Conservation (phyloP, 306 rosid genomes). For the Acacia crassicarpa region DNA sequence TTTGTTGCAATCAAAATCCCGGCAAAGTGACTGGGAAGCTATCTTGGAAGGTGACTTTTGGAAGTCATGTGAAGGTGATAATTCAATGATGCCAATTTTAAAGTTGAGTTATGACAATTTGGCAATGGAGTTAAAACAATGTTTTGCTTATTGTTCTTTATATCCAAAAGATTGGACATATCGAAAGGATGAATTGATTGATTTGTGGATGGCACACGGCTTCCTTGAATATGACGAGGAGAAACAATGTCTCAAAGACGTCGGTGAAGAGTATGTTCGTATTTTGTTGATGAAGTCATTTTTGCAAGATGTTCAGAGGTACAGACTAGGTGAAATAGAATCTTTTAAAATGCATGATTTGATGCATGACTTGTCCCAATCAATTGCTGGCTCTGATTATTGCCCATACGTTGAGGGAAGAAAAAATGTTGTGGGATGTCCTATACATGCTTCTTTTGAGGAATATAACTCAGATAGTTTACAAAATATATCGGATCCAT, state of each 20-base stretch:
- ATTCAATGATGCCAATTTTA: not conserved
- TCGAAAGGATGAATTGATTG: not conserved
- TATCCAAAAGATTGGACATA: not conserved
- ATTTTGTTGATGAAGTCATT: not conserved
- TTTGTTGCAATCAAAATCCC: not conserved
- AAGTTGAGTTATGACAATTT: not conserved
- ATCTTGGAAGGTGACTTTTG: not conserved
- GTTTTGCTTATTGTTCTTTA: slow-evolving; percentile 9
- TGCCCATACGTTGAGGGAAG: not conserved
- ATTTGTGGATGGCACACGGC: not conserved
- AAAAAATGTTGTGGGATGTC: not conserved
- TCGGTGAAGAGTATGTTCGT: not conserved
- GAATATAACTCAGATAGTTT: not conserved
- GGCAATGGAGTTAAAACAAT: not conserved
- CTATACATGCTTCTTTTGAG: not conserved
- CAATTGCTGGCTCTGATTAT: not conserved
- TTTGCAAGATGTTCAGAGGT: not conserved
- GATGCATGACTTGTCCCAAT: not conserved
- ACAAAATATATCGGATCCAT: not conserved
- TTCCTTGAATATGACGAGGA: not conserved
- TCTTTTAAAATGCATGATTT: not conserved
- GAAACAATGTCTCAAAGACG: not conserved
- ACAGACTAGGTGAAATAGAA: not conserved
- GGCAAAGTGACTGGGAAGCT: not conserved
- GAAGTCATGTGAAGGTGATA: not conserved